Evolutionary conservation across 768 basidiomycete genomes (phyloP), one percentile per base, ranked within the genome.

Genomic region (Amanita thiersii): DNA sequence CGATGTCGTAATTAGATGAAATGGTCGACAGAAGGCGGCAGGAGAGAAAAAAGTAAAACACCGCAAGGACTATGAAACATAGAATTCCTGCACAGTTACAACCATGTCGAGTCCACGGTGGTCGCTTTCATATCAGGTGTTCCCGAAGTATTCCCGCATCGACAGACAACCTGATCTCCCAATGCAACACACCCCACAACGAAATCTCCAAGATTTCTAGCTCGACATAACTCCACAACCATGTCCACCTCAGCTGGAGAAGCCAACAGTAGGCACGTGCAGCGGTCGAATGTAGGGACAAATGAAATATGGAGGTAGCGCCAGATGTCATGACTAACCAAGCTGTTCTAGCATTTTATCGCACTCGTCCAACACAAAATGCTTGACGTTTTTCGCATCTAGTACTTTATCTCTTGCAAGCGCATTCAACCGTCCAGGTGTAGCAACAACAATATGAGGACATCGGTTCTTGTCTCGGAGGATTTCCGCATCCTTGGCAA

Each of bases 331-430:
- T 65, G 78, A 99, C 96, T 97, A 89, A 99, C 96, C 96, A 72
- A 99, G 92, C 80, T 92, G 87, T 78, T 99, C 96, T 62, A 99
- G 86, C 91, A 99, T 97, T 80, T 99, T 99, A 77, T 99, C 96
- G 77, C 96, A 99, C 72, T 99, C 96, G 77, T 99, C 96, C 63
- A 99, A 73, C 44, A 96, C 92, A 67, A 99, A 99, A 72, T 98
- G 94, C 70, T 98, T 98, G 64, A 98, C 91, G 57, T 88, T 82
- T 67, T 87, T 87, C 50, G 88, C 87, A 59, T 96, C 90, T 65
- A 99, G 63, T 55, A 86, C 77, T 73, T 98, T 98, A 68, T 98
- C 96, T 52, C 94, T 75, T 37, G 84, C 80, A 52, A 99, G 83
- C 42, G 93, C 94, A 60, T 97, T 96, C 61, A 97, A 73, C 46